Base-by-base conservation (phyloP, 768 basidiomycete species). In the Suillus lakei region DNA sequence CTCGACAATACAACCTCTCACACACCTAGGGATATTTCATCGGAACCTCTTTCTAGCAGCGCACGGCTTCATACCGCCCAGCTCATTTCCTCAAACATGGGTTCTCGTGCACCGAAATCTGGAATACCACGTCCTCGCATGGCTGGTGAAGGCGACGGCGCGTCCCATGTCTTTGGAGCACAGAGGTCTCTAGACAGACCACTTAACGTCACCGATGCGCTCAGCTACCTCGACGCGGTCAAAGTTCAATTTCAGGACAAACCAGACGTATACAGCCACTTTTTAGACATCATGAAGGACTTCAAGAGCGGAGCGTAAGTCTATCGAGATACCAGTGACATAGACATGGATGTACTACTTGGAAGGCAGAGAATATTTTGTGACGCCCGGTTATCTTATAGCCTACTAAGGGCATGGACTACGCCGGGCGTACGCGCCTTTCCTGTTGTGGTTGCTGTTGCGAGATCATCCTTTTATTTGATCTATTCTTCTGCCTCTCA, bases 241-340 rank as follows among this genome's bases (percentile, higher is more conserved):
- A 98, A 97, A 82, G 84, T 87, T 50, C 92, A 95, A 80, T 98
- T 97, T 76, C 84, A 88, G 54, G 91, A 93, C 75, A 89, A 90
- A 76, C 95, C 95, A 23, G 93, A 96, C 72, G 95, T 97, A 32
- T 98, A 98, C 83, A 97, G 97, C 76, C 86, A 91, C 69, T 95
- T 96, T 74, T 78, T 96, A 78, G 95, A 97, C 76, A 96, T 98
- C 74, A 98, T 98, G 98, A 98, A 98, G 83, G 96, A 99, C 76
- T 99, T 99, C 79, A 99, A 99, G 82, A 94, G 95, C 72, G 94
- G 97, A 80, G 82, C 81, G 93, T 95, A 77, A 81, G 93, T 86
- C 13, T 32, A 15, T 23, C 2, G 39, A 58, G 46, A n/a, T 28
- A 1, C 44, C 23, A 32, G 43, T 36, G 4, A 34, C 6, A n/a